Percentiles rank a stretch among this genome's conserved stretches.
phyloP scores from a whole-genome alignment of 1,284 basidiomycete genomes.

The Pseudozyma sp. region DNA sequence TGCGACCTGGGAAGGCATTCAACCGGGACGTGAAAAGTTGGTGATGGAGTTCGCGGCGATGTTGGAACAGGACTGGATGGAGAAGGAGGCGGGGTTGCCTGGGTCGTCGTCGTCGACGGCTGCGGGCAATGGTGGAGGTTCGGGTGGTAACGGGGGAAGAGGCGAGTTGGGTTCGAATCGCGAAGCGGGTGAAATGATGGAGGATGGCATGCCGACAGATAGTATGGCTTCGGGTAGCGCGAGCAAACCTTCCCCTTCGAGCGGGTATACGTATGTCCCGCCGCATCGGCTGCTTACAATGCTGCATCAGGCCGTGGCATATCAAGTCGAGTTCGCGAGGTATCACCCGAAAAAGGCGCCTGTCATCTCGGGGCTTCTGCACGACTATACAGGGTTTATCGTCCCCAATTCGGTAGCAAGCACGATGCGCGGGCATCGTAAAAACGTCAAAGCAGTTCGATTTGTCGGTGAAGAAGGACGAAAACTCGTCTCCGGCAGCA shows the following conservation, averaged over 20 bases:
- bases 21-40: slow-evolving; percentile 70
- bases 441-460: slow-evolving; percentile 71
- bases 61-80: slow-evolving; percentile 62
- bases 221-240: slow-evolving; percentile 10
- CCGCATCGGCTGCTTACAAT: slow-evolving; percentile 70
- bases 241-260: slow-evolving; percentile 7
- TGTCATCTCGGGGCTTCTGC: slow-evolving; percentile 62
- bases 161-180: slow-evolving; percentile 6
- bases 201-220: slow-evolving; percentile 35
- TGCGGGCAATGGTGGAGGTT: neutral
- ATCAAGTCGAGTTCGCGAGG: slow-evolving; percentile 70
- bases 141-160: slow-evolving; percentile 3
- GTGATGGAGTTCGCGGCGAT: slow-evolving; percentile 64
- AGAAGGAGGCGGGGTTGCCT: slow-evolving; percentile 44
- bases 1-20: slow-evolving; percentile 71
- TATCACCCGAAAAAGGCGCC: slow-evolving; percentile 68
- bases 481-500: slow-evolving; percentile 70
- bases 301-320: slow-evolving; percentile 71
- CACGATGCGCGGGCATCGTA: slow-evolving; percentile 69
- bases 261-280: slow-evolving; percentile 66
- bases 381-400: slow-evolving; percentile 61
- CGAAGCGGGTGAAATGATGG: slow-evolving; percentile 28
- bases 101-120: slow-evolving; percentile 23
- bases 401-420: slow-evolving; percentile 56
- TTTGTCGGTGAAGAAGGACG: slow-evolving; percentile 70